phyloP scores from a whole-genome alignment of 2,329 filamentous ascomycete genomes.

The Calonectria henricotiae region DNA sequence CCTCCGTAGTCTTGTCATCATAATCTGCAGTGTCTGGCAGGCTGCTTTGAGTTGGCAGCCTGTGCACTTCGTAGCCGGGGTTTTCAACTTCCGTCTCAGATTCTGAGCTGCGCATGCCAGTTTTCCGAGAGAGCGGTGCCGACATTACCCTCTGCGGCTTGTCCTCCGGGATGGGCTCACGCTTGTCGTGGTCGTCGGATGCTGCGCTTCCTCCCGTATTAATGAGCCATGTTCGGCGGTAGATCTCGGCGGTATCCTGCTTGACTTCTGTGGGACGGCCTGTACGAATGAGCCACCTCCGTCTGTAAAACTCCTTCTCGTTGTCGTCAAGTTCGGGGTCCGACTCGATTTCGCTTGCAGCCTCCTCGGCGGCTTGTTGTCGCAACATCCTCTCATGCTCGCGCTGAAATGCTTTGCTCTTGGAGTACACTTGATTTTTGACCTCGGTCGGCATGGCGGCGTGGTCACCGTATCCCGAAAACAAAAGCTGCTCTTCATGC shows the following conservation, averaged over 20 bases:
- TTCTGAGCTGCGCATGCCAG: not conserved
- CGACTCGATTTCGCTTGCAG: not conserved
- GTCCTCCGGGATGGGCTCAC: not conserved
- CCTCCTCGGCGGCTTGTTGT: not conserved
- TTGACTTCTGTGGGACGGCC: not conserved
- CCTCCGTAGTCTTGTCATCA: slow-evolving; percentile 3
- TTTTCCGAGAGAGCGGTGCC: not conserved
- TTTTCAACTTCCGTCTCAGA: not conserved
- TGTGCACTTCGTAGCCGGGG: not conserved
- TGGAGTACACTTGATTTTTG: slow-evolving; percentile 9
- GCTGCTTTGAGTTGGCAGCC: not conserved
- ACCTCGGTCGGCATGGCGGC: slow-evolving; percentile 14
- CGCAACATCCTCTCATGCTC: not conserved
- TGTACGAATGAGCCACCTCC: not conserved
- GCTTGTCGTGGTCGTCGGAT: not conserved
- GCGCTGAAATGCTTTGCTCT: slow-evolving; percentile 7
- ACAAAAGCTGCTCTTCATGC: slow-evolving; percentile 1
- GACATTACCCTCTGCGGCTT: not conserved
- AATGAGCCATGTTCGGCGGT: slow-evolving; percentile 3
- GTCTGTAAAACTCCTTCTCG: not conserved
- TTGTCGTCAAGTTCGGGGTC: not conserved
- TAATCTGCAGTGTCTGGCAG: slow-evolving; percentile 15
- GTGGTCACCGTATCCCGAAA: slow-evolving; percentile 11
- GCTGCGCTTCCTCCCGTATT: not conserved
- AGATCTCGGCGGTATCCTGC: not conserved